Evolutionary conservation across 768 basidiomycete species (phyloP).

Genomic region (Lyophyllum decastes): DNA sequence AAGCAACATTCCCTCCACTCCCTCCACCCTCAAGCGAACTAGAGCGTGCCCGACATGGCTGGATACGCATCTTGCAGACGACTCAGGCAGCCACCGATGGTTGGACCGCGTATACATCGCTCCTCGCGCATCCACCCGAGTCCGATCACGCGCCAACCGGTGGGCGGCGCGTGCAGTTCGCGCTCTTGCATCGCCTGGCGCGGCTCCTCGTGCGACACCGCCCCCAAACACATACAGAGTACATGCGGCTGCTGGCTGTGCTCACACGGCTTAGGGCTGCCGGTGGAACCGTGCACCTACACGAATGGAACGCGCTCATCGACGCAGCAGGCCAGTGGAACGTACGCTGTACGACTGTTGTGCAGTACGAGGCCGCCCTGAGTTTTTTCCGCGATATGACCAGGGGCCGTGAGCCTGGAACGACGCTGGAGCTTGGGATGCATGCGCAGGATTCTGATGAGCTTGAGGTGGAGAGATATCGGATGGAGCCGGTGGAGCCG

Average conservation of each 20-base stretch:
- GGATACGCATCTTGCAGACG: constrained; percentile 19
- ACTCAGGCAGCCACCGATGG: constrained; percentile 27
- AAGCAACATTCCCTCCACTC: neutral
- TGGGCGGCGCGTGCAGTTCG: constrained; percentile 32
- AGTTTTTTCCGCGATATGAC: constrained; percentile 64
- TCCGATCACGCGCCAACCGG: constrained; percentile 19
- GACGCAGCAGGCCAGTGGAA: constrained; percentile 64
- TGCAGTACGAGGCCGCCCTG: constrained; percentile 62
- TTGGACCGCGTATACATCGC: constrained; percentile 43
- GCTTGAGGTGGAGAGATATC: constrained; percentile 10
- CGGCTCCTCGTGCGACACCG: constrained; percentile 55
- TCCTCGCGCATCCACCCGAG: constrained; percentile 30
- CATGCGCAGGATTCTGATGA: constrained; percentile 6
- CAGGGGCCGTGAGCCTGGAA: constrained; percentile 42
- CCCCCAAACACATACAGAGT: constrained; percentile 60
- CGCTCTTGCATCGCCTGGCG: constrained; percentile 62
- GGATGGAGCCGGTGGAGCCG: constrained; percentile 38
- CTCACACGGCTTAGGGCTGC: constrained; percentile 54
- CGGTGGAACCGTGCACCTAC: constrained; percentile 56
- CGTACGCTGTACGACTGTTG: constrained; percentile 54
- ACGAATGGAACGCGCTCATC: constrained; percentile 80
- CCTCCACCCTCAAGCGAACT: constrained; percentile 4
- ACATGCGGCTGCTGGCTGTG: constrained; percentile 70
- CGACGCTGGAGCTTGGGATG: constrained; percentile 20
- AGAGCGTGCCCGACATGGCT: constrained; percentile 11